Evolutionary conservation across 495 filamentous ascomycete species (phyloP), one percentile per base, ranked within the genome.

Genomic region (Schizothecium vesticola): DNA sequence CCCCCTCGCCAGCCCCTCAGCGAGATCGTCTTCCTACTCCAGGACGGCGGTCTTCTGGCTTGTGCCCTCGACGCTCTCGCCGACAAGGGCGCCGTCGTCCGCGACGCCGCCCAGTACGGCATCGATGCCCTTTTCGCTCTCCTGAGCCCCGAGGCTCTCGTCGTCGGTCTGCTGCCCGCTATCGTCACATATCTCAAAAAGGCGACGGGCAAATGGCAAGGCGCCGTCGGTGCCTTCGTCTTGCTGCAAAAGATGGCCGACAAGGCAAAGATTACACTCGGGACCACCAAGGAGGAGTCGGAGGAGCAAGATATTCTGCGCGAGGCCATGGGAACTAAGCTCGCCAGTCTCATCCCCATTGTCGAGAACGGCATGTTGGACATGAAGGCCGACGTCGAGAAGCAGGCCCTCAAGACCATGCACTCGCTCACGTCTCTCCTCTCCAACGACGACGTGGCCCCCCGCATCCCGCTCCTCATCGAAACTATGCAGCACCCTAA

Each of bases 351-450:
- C 71, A 99, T 99, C 70, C 94, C 94, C 6, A 83, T 97, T 43
- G 93, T 94, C 31, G 95, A 99, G 81, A 84, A 83, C 59, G 93
- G 92, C 69, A 97, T 99, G 94, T 92, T 96, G 76, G 96, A 99
- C 78, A 82, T 99, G 70, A 99, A 98, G 83, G 73, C 82, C 65
- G 95, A 99, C 69, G 94, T 91, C 60, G 87, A 89, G 72, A 97
- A 97, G 82, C 90, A 94, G 80, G 89, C 96, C 24, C 79, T 89
- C 78, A 91, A 92, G 80, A 91, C 94, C 12, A 97, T 98, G 93
- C 91, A 86, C 67, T 91, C 91, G 28, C 80, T 99, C 56, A 96
- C 93, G 12, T 91, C 91, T 12, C 87, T 99, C 2, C 86, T 99
- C 36, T 93, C 92, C 72, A 99, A 99, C 82, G 95, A 99, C 79